Evolutionary conservation across 2,329 filamentous ascomycete genomes (phyloP).

Genomic region (Arthrobotrys iridis): DNA sequence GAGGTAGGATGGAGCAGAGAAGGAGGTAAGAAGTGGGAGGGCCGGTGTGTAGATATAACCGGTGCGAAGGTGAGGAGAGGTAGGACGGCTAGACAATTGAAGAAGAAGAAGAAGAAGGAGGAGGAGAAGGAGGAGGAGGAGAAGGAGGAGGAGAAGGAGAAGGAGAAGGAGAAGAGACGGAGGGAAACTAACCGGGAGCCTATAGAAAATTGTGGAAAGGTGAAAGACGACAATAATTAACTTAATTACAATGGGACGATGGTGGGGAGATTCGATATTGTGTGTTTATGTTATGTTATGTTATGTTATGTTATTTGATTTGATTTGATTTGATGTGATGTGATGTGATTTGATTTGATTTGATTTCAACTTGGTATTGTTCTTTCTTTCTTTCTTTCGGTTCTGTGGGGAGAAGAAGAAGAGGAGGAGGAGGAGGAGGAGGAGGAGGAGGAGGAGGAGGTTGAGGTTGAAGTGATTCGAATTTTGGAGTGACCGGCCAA

Average conservation of each 20-base stretch:
- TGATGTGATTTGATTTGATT: too few relatives aligned
- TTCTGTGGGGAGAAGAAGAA: conserved; percentile 37
- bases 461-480: conserved; percentile 10
- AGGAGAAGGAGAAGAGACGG: conserved; percentile 33
- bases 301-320: too few relatives aligned
- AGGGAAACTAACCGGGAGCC: conserved; percentile 9
- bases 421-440: conserved; percentile 20
- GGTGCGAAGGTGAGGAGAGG: background rate
- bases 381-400: too few relatives aligned
- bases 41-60: too few relatives aligned
- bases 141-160: conserved; percentile 27
- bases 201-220: background rate
- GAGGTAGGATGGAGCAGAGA: background rate
- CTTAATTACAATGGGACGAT: too few relatives aligned
- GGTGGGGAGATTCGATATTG: too few relatives aligned
- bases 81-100: background rate
- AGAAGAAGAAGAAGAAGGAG: background rate
- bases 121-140: background rate
- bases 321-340: too few relatives aligned
- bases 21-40: background rate
- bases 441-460: conserved; percentile 17
- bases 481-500: conserved; percentile 22
- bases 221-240: too few relatives aligned
- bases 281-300: too few relatives aligned
- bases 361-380: too few relatives aligned